These are phyloP conservation scores for Wallemia hederae DNA, from an alignment of 1,284 basidiomycete species.

Conservation along the genomic window DNA sequence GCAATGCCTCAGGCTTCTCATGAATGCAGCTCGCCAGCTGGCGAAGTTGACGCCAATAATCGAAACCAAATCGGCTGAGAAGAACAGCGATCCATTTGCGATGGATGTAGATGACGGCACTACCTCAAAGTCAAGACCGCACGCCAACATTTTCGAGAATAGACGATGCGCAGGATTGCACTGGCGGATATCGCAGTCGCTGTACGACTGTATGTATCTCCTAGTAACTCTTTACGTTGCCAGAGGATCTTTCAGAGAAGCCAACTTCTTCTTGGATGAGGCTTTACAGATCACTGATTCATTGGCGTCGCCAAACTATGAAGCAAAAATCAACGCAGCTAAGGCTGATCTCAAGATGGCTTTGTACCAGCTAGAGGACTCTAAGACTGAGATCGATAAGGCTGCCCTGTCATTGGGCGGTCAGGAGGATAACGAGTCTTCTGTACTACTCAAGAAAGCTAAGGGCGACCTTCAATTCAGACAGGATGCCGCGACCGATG, in stretches of 20 bases:
- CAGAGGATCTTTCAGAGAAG: slow-evolving; percentile 48
- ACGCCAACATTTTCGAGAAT: slow-evolving; percentile 6
- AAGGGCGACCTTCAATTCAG: not conserved
- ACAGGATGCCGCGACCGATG: not conserved
- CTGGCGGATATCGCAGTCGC: slow-evolving; percentile 31
- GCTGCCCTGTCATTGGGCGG: slow-evolving; percentile 19
- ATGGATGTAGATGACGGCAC: slow-evolving; percentile 8
- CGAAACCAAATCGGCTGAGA: slow-evolving; percentile 5
- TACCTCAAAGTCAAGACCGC: slow-evolving; percentile 6
- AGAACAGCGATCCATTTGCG: slow-evolving; percentile 13
- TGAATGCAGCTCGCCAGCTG: slow-evolving; percentile 40
- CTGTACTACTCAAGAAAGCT: not conserved
- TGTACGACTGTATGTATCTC: slow-evolving; percentile 32
- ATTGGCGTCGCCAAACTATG: slow-evolving; percentile 31
- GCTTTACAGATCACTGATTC: slow-evolving; percentile 35
- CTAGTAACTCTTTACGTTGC: slow-evolving; percentile 31
- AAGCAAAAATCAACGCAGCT: slow-evolving; percentile 31
- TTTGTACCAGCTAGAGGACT: slow-evolving; percentile 28
- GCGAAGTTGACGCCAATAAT: slow-evolving; percentile 23
- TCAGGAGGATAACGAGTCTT: slow-evolving; percentile 6
- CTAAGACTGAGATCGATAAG: slow-evolving; percentile 23
- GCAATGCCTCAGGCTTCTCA: slow-evolving; percentile 47
- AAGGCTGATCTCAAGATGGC: slow-evolving; percentile 37
- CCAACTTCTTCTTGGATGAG: slow-evolving; percentile 48
- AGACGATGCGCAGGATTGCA: slow-evolving; percentile 28